Evolutionary conservation across 2,329 filamentous ascomycete genomes (phyloP).

Genomic region (Penicillium sp.): DNA sequence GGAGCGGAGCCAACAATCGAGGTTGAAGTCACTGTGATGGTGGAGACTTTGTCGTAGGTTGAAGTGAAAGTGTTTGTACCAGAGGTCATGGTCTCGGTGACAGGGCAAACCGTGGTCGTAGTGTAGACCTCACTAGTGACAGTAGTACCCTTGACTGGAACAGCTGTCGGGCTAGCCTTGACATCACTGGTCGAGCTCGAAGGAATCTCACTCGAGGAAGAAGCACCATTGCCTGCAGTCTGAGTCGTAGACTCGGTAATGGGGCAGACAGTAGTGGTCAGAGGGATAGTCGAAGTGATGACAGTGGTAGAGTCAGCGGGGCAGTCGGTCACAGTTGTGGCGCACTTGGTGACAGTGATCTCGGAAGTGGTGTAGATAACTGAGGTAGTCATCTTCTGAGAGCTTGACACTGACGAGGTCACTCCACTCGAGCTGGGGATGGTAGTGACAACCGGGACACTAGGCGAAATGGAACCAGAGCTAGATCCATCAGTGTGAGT

Average conservation of each 20-base stretch:
- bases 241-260: not conserved
- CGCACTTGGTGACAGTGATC: slow-evolving; percentile 38
- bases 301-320: slow-evolving; percentile 45
- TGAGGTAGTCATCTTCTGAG: slow-evolving; percentile 29
- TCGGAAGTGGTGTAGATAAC: slow-evolving; percentile 34
- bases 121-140: slow-evolving; percentile 1
- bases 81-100: slow-evolving; percentile 1
- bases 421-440: not conserved
- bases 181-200: too few species aligned
- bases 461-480: not conserved
- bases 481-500: not conserved
- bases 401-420: slow-evolving; percentile 1
- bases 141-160: not conserved
- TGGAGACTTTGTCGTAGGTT: slow-evolving; percentile 4
- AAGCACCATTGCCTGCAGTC: not conserved
- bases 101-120: slow-evolving; percentile 5
- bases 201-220: too few species aligned
- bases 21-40: slow-evolving; percentile 1
- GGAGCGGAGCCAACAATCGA: too few species aligned
- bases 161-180: not conserved
- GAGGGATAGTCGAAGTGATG: slow-evolving; percentile 51
- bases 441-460: not conserved
- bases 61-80: not conserved
- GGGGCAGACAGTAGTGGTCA: slow-evolving; percentile 18
- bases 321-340: slow-evolving; percentile 44